Conservation (phyloP, 2,329 filamentous ascomycete genomes). For the Huntiella decipiens region DNA sequence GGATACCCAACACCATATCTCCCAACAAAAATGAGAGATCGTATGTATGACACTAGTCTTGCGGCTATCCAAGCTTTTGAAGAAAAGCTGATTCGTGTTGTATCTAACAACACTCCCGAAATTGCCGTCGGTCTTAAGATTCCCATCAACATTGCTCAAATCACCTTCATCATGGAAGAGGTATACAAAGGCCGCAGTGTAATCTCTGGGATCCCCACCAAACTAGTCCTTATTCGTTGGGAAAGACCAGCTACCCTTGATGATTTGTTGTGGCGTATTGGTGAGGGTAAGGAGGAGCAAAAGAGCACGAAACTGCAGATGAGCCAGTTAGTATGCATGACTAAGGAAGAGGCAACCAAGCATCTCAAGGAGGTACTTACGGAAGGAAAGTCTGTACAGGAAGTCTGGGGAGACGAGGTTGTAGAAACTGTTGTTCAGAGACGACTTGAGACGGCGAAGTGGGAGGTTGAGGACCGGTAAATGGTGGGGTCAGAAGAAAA, state of each 20-base stretch:
- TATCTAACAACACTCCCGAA: slow-evolving; percentile 16
- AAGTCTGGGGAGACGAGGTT: slow-evolving; percentile 53
- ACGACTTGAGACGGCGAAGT: slow-evolving; percentile 45
- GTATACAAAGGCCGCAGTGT: slow-evolving; percentile 68
- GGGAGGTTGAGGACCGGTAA: slow-evolving; percentile 20
- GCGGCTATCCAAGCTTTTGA: slow-evolving; percentile 58
- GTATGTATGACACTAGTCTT: slow-evolving; percentile 77
- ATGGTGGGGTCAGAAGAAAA: too few relatives aligned
- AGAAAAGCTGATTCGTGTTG: slow-evolving; percentile 46
- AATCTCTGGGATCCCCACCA: slow-evolving; percentile 62
- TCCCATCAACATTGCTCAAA: slow-evolving; percentile 59
- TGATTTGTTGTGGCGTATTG: slow-evolving; percentile 39
- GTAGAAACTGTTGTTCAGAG: slow-evolving; percentile 48
- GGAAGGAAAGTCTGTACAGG: slow-evolving; percentile 44
- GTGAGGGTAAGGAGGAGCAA: slow-evolving; percentile 51
- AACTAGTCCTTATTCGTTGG: slow-evolving; percentile 70
- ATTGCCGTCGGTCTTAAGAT: slow-evolving; percentile 55
- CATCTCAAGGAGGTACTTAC: slow-evolving; percentile 69
- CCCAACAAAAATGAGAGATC: slow-evolving; percentile 63
- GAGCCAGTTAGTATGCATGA: slow-evolving; percentile 71
- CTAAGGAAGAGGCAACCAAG: slow-evolving; percentile 64
- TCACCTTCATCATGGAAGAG: slow-evolving; percentile 79
- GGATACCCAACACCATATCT: slow-evolving; percentile 78
- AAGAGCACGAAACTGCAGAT: slow-evolving; percentile 52
- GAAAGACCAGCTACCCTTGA: slow-evolving; percentile 31